Percentiles rank a stretch among this genome's conserved stretches.
phyloP scores from a whole-genome alignment of 2,329 filamentous ascomycete genomes.

The Calycina marina region DNA sequence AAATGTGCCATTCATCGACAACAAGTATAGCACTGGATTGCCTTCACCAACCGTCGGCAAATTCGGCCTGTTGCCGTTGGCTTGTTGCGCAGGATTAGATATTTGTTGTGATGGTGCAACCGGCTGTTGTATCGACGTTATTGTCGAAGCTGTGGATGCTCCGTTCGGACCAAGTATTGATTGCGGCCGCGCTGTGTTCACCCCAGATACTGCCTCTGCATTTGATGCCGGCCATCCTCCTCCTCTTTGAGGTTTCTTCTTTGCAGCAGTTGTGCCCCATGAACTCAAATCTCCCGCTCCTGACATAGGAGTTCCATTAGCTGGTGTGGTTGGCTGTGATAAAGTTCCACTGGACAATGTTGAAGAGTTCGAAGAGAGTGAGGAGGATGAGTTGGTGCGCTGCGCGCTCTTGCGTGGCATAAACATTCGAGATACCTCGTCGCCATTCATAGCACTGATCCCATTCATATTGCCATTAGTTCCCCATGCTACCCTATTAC shows the following conservation, averaged over 20 bases:
- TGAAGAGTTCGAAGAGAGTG: slow-evolving; percentile 53
- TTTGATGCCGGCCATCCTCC: slow-evolving; percentile 53
- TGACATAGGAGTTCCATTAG: slow-evolving; percentile 37
- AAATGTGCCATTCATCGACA: slow-evolving; percentile 91
- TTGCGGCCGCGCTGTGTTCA: slow-evolving; percentile 46
- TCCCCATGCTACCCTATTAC: slow-evolving; percentile 51
- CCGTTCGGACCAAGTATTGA: slow-evolving; percentile 44
- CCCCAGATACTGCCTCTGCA: slow-evolving; percentile 47
- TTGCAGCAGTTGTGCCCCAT: slow-evolving; percentile 27
- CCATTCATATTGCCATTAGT: slow-evolving; percentile 44
- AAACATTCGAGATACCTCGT: slow-evolving; percentile 79
- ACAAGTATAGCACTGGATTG: slow-evolving; percentile 68
- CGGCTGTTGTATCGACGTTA: slow-evolving; percentile 42
- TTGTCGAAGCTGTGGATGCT: slow-evolving; percentile 42
- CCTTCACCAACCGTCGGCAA: slow-evolving; percentile 30
- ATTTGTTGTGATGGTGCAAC: slow-evolving; percentile 54
- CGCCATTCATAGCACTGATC: slow-evolving; percentile 59
- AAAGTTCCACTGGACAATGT: slow-evolving; percentile 48
- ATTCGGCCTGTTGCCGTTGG: slow-evolving; percentile 37
- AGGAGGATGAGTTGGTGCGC: slow-evolving; percentile 83
- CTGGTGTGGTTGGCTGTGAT: slow-evolving; percentile 42
- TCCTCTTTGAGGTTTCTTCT: slow-evolving; percentile 31
- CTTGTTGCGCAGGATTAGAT: slow-evolving; percentile 40
- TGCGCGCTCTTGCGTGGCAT: slow-evolving; percentile 78
- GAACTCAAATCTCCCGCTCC: slow-evolving; percentile 12